Conservation (phyloP, 306 rosid species). For the Quercus mongolica region DNA sequence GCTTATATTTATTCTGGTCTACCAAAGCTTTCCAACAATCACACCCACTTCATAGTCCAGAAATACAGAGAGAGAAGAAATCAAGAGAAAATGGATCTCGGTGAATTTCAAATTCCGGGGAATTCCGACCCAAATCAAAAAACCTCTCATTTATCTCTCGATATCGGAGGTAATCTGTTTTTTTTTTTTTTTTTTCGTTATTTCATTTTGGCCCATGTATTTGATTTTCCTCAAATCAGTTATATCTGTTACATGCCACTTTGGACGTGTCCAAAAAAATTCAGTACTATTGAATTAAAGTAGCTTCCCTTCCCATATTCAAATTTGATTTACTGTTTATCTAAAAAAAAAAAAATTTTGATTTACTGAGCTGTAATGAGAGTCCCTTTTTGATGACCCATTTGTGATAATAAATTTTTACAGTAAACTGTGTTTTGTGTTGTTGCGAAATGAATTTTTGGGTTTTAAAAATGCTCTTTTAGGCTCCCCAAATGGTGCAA, state of each 20-base stretch:
- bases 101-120: constrained; percentile 11
- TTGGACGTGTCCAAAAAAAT: not conserved
- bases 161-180: constrained; percentile 67
- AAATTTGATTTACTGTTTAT: not conserved
- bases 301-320: not conserved
- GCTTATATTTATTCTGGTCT: not conserved
- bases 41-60: not conserved
- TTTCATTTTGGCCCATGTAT: not conserved
- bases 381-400: no score
- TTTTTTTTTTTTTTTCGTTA: not conserved
- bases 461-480: no score
- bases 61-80: not conserved
- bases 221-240: not conserved
- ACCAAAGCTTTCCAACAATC: not conserved
- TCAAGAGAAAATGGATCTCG: constrained; percentile 43
- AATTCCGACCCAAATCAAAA: constrained; percentile 34
- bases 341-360: no score
- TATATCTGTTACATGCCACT: not conserved
- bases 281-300: not conserved
- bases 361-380: no score
- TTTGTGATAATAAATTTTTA: no score
- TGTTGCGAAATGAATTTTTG: no score
- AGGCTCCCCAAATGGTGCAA: no score
- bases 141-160: constrained; percentile 76
- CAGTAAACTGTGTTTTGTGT: no score